Base-by-base conservation (phyloP, 2,329 filamentous ascomycete species). In the Thelonectria discophora region DNA sequence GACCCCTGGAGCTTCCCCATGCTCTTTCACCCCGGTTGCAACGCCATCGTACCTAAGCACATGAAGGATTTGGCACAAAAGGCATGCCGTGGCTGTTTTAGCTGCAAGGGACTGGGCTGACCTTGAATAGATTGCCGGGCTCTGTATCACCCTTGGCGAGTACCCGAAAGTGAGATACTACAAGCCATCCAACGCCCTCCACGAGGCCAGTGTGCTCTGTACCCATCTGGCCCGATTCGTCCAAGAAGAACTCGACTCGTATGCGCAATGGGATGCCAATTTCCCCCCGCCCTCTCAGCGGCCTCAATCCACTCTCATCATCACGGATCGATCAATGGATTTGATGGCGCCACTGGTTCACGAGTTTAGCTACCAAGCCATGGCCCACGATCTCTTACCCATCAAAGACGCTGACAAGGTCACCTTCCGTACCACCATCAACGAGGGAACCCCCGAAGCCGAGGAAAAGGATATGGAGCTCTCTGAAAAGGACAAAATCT, bases 301-400 rank as follows among this genome's bases (percentile, higher is more conserved):
- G 55, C 94, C 94, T 7, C 90, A 92, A 65, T 92, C 92, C 40
- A 87, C 93, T 1, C 85, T 99, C 1, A 82, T 97, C 71, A 90
- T 99, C 63, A 92, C 93, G 1, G 95, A 98, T 76, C 87, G 95
- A 64, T 92, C 93, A 8, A 95, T 99, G 90, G 95, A 99, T 75
- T 78, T 97, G 3, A 88, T 90, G 79, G 89, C 94, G 0, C 95
- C 95, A 1, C 79, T 98, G 11, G 75, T 98, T 4, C 95, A 99
- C 78, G 95, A 99, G 73, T 97, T 99, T 75, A 97, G 95, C 12
- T 99, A 98, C 75, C 95, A 99, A 77, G 93, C 95, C 52, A 98
- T 99, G 94, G 94, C 93, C 3, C 92, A 97, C 76, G 95, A 99
- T 74, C 81, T 99, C 9, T 80, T 99, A 30, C 90, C 91, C 0